Conservation (phyloP, 768 basidiomycete genomes). For the Mycena alexandri region DNA sequence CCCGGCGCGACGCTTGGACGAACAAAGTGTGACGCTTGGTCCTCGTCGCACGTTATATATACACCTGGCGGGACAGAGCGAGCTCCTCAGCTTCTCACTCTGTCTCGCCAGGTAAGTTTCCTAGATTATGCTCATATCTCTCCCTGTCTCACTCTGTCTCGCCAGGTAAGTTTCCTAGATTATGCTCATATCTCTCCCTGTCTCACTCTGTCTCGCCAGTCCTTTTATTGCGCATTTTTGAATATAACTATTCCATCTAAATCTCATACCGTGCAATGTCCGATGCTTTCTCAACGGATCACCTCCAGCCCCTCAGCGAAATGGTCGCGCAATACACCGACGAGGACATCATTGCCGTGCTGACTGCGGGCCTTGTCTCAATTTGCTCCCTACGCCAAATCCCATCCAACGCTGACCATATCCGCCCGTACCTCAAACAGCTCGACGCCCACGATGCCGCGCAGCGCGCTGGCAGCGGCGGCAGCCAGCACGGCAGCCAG, state of each 20-base stretch:
- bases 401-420: neutral
- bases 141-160: neutral
- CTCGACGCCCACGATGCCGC: conserved; percentile 6
- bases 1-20: neutral
- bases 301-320: too few relatives aligned
- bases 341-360: too few relatives aligned
- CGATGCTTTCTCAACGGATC: too few relatives aligned
- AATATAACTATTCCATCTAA: too few relatives aligned
- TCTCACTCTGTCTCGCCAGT: conserved; percentile 2
- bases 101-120: neutral
- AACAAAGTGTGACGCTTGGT: neutral
- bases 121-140: neutral
- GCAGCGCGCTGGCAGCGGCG: neutral
- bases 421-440: conserved; percentile 11
- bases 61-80: neutral
- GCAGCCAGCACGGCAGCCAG: neutral
- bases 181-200: neutral
- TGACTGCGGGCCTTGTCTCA: too few relatives aligned
- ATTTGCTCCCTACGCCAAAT: too few relatives aligned
- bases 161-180: neutral
- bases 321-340: too few relatives aligned
- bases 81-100: neutral
- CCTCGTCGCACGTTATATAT: neutral
- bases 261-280: too few relatives aligned
- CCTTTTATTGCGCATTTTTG: neutral